Conservation (phyloP, 2,329 filamentous ascomycete genomes). For the Penicillium sclerotigenum region DNA sequence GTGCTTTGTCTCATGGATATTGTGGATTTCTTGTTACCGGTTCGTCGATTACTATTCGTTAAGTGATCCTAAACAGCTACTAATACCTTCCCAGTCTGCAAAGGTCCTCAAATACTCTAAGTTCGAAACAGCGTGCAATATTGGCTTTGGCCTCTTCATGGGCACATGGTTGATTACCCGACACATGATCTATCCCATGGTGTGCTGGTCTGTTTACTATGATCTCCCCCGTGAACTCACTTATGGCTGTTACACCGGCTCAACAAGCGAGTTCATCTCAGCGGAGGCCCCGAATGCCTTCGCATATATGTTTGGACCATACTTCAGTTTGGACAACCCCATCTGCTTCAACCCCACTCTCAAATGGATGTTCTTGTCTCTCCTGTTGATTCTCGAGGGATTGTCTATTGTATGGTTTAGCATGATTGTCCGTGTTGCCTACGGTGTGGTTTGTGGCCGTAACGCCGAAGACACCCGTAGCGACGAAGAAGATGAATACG, state of each 20-base stretch:
- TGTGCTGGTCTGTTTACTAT: conserved; percentile 78
- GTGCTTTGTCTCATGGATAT: conserved; percentile 92
- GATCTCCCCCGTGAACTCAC: conserved; percentile 61
- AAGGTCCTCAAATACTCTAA: conserved; percentile 92
- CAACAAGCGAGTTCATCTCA: conserved; percentile 34
- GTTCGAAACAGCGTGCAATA: conserved; percentile 72
- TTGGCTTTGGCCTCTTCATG: conserved; percentile 82
- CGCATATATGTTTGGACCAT: conserved; percentile 69
- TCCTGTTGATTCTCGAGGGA: conserved; percentile 73
- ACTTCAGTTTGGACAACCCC: conserved; percentile 65
- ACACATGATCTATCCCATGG: conserved; percentile 73
- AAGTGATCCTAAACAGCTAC: neutral
- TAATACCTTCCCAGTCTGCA: conserved; percentile 58
- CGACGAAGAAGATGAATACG: conserved; percentile 66
- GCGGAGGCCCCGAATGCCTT: conserved; percentile 44
- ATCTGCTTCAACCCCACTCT: conserved; percentile 78
- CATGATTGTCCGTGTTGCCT: conserved; percentile 80
- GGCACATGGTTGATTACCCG: conserved; percentile 78
- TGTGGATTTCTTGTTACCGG: conserved; percentile 82
- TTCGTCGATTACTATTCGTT: conserved; percentile 45
- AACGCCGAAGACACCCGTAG: conserved; percentile 83
- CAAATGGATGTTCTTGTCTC: conserved; percentile 70
- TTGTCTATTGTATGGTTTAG: conserved; percentile 85
- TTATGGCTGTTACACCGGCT: conserved; percentile 68
- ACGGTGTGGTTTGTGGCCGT: conserved; percentile 69